Evolutionary conservation across 2,329 filamentous ascomycete species (phyloP), one percentile per base, ranked within the genome.

Genomic region (Colletotrichum truncatum): DNA sequence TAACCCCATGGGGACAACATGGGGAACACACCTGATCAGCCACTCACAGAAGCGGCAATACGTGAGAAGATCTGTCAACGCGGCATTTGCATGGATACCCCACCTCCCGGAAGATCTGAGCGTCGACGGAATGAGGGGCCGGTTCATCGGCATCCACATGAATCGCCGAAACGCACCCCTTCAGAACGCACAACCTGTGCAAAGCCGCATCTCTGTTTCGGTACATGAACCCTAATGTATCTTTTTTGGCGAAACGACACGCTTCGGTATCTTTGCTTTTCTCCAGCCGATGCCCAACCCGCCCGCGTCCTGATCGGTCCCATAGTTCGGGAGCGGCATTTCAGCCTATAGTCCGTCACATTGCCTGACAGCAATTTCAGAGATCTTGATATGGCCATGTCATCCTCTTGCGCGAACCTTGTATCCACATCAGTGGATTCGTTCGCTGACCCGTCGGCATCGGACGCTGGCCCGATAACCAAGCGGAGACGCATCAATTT

Each of bases 401-500:
- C 53, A 18, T 46, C 30, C 6, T 56, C 53, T 4, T 56, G 36
- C 41, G 28, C 25, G 11, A 45, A 45, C 7, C 28, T 41, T 12
- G 39, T 36, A 16, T 30, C 53, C 39, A 46, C 53, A 10, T 41
- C 53, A 21, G 38, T 28, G 9, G 53, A 56, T 0, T 43, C 52
- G 25, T 23, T 30, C 28, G 53, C 46, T 30, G 53, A 45, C 52
- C 16, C 48, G 11, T 46, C 43, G 28, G 18, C 12, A 8, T 1
- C 48, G 3, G 48, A 36, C 16, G n/a, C n/a, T n/a, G 30, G 28
- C 28, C 48, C 48, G 4, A 16, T 16, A 10, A 25, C 48, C 16
- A 65, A 62, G 56, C 43, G 49, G 26, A 34, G 62, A 7, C 62
- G 62, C 11, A 65, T 65, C 49, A 65, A 65, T 49, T 65, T 71